Evolutionary conservation across 768 basidiomycete species (phyloP), one percentile per base, ranked within the genome.

Genomic region (Hypholoma fasciculare): DNA sequence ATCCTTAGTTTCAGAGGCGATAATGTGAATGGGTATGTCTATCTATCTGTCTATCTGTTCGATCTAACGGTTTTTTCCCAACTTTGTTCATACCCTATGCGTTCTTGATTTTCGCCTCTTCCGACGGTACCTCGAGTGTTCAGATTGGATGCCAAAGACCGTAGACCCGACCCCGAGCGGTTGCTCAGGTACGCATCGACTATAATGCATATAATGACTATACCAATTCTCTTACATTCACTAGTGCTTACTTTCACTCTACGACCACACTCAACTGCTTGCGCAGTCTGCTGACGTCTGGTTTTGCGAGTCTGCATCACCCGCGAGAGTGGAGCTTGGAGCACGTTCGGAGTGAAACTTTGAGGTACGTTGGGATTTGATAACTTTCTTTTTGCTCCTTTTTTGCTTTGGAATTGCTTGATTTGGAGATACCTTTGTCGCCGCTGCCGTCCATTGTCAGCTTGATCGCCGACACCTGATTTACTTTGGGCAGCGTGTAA

Each of bases 1-100:
- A 89, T 98, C 0, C 73, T 88, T 51, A 96, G 91, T 70, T 98
- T 98, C 20, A 94, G 96, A 63, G 97, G 97, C 13, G 96, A 99
- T 75, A 98, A 96, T 66, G 88, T 99, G 46, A 98, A 99, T 65
- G 94, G 95, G 85, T 88, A 71, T 59, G 82, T 65, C 13, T 27
- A 56, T 50, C 39, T 44, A 12, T n/a, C 54, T 42, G n/a, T 19
- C 42, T 43, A 30, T 50, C 39, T 23, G 8, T 4, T 17, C 19
- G 17, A 16, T n/a, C 2, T 53, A 9, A 16, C 27, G 12, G 40
- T 16, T 12, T 16, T 16, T 14, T 6, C 7, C 40, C 7, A 42
- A 42, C 17, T 42, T 16, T 17, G 4, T 42, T 16, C 3, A 4
- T 42, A 16, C 17, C 17, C 5, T 42, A 16, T 42, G 1, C 13